phyloP scores from a whole-genome alignment of 2,329 filamentous ascomycete genomes.

The Pseudopyrenochaeta lycopersici region DNA sequence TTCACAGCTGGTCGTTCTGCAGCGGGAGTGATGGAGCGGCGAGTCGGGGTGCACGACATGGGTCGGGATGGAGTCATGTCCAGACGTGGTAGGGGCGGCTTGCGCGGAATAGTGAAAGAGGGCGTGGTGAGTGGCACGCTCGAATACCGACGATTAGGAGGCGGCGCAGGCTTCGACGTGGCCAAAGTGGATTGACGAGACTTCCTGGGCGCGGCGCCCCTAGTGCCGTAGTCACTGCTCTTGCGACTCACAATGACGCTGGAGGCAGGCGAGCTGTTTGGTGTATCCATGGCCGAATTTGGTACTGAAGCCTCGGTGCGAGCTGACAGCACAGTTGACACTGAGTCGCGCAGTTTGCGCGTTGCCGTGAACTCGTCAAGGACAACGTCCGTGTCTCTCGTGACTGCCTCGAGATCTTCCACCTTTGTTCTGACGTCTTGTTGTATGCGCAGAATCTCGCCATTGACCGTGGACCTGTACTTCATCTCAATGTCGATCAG shows the following conservation, averaged over 20 bases:
- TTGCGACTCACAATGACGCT: conserved; percentile 67
- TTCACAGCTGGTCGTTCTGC: conserved; percentile 40
- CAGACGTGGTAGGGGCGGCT: conserved; percentile 26
- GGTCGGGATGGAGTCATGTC: conserved; percentile 35
- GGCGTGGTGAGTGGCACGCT: conserved; percentile 52
- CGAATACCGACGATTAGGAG: conserved; percentile 57
- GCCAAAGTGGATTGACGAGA: conserved; percentile 58
- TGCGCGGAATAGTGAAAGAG: conserved; percentile 24
- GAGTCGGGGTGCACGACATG: conserved; percentile 35
- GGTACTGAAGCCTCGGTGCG: conserved; percentile 75
- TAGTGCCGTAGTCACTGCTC: conserved; percentile 56
- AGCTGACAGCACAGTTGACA: conserved; percentile 84
- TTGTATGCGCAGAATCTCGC: conserved; percentile 88
- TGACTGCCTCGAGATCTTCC: conserved; percentile 77
- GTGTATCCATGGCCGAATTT: conserved; percentile 71
- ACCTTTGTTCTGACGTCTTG: conserved; percentile 86
- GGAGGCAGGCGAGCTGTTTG: conserved; percentile 71
- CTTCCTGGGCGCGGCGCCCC: conserved; percentile 58
- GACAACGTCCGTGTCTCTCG: conserved; percentile 76
- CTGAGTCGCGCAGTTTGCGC: conserved; percentile 86
- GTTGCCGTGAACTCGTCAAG: conserved; percentile 74
- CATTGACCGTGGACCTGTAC: conserved; percentile 94
- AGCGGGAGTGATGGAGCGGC: conserved; percentile 35
- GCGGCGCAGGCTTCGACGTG: conserved; percentile 51
- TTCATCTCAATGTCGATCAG: conserved; percentile 97